These are phyloP conservation scores for Chrysoporthe puriensis DNA, from an alignment of 2,329 filamentous ascomycete genomes.

Conservation along the genomic window DNA sequence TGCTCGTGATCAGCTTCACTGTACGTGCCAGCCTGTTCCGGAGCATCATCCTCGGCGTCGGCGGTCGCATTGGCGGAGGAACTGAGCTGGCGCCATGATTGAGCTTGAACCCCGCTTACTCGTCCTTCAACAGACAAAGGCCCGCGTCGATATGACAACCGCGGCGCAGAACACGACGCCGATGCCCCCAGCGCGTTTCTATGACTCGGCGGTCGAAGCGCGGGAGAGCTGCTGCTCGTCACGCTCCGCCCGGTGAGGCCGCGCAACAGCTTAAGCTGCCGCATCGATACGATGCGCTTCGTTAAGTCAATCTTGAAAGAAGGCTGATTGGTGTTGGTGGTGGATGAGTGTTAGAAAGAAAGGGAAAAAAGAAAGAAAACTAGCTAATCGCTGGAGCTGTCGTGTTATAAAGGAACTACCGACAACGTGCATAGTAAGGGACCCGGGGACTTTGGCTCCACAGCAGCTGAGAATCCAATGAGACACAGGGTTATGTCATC, in stretches of 20 bases:
- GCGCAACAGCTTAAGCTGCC: constrained; percentile 22
- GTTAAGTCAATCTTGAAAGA: neutral
- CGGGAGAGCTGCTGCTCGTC: neutral
- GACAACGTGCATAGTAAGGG: neutral
- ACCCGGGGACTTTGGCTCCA: neutral
- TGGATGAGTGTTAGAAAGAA: neutral
- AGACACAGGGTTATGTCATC: neutral
- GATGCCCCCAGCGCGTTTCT: constrained; percentile 7
- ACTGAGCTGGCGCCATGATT: neutral
- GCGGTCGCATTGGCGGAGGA: constrained; percentile 3
- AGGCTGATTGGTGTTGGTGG: neutral
- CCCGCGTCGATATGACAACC: neutral
- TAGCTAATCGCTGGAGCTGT: neutral
- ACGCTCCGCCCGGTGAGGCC: constrained; percentile 3
- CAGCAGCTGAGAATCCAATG: neutral
- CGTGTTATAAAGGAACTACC: too few relatives aligned
- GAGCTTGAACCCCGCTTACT: neutral
- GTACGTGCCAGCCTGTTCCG: constrained; percentile 44
- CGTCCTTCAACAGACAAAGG: neutral
- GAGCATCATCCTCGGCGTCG: neutral
- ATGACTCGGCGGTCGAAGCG: neutral
- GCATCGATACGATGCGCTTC: constrained; percentile 23
- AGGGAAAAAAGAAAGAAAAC: neutral
- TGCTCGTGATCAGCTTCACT: constrained; percentile 55
- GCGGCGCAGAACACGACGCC: constrained; percentile 5